phyloP scores from a whole-genome alignment of 2,329 filamentous ascomycete genomes.

The Aspergillus arachidicola region DNA sequence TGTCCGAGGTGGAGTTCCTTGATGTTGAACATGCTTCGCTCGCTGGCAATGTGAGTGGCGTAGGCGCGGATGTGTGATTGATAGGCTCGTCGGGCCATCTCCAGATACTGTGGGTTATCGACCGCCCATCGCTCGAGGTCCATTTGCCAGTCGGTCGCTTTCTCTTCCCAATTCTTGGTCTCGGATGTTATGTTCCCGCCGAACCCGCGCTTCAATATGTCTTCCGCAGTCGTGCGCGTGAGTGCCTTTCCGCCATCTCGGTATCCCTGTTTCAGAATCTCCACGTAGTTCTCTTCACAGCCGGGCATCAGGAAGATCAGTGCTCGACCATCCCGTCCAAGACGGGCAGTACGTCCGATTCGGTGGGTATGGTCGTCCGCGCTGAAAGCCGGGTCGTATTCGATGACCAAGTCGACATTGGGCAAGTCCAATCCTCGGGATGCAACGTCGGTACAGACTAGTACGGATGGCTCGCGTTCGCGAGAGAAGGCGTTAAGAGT shows the following conservation, averaged over 20 bases:
- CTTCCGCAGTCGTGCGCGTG: conserved; percentile 62
- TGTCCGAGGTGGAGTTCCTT: conserved; percentile 89
- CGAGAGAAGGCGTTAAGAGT: conserved; percentile 80
- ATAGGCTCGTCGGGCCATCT: conserved; percentile 81
- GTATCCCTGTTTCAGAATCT: conserved; percentile 73
- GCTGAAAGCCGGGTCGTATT: conserved; percentile 94
- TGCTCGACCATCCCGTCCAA: conserved; percentile 83
- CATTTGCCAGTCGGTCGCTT: conserved; percentile 69
- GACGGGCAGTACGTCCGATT: conserved; percentile 90
- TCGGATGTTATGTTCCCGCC: conserved; percentile 43
- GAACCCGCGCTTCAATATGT: conserved; percentile 69
- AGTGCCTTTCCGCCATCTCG: conserved; percentile 66
- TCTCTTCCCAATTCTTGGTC: conserved; percentile 63
- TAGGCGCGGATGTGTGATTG: conserved; percentile 93
- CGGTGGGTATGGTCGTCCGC: conserved; percentile 92
- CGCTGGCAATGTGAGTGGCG: conserved; percentile 85
- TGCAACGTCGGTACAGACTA: conserved; percentile 93
- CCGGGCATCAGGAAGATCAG: conserved; percentile 89
- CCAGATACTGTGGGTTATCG: conserved; percentile 68
- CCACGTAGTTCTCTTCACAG: conserved; percentile 86
- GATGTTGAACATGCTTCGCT: conserved; percentile 88
- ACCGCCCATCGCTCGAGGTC: conserved; percentile 67
- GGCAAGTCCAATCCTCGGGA: conserved; percentile 94
- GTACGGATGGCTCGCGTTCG: conserved; percentile 73
- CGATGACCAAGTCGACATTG: conserved; percentile 90